Percentiles rank a stretch among this genome's conserved stretches.
Evolutionary conservation across 495 filamentous ascomycete species (phyloP).

Genomic region (Talaromyces proteolyticus): DNA sequence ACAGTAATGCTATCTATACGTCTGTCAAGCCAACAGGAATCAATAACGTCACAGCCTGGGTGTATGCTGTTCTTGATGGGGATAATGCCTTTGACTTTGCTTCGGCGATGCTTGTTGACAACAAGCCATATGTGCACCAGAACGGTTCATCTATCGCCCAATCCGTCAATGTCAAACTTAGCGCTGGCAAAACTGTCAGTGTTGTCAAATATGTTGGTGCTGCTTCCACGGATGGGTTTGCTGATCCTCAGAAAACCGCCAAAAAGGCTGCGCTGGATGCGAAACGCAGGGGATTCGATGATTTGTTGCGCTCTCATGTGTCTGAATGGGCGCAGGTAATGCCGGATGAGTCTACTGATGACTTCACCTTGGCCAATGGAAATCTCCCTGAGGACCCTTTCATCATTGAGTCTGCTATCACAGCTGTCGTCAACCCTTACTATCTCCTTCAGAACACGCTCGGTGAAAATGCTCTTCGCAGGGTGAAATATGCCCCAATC

Average conservation of each 20-base stretch:
- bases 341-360: slow-evolving; percentile 54
- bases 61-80: slow-evolving; percentile 45
- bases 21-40: slow-evolving; percentile 52
- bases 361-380: slow-evolving; percentile 50
- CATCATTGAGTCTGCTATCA: slow-evolving; percentile 56
- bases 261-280: slow-evolving; percentile 38
- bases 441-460: slow-evolving; percentile 66
- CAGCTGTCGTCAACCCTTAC: slow-evolving; percentile 60
- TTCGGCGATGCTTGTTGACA: slow-evolving; percentile 32
- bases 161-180: slow-evolving; percentile 41
- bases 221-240: slow-evolving; percentile 57
- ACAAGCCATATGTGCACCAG: slow-evolving; percentile 40
- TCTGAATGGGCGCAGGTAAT: slow-evolving; percentile 51
- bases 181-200: slow-evolving; percentile 39
- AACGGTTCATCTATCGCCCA: slow-evolving; percentile 59
- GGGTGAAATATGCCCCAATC: slow-evolving; percentile 31
- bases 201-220: slow-evolving; percentile 55
- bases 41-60: slow-evolving; percentile 50
- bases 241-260: slow-evolving; percentile 44
- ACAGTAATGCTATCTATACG: slow-evolving; percentile 46
- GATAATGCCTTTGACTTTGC: slow-evolving; percentile 40
- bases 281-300: slow-evolving; percentile 36
- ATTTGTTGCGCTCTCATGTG: slow-evolving; percentile 42
- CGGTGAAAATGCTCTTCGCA: slow-evolving; percentile 42
- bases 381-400: slow-evolving; percentile 53